Evolutionary conservation across 345 rosid species (phyloP).

Genomic region (Clausena lansium): DNA sequence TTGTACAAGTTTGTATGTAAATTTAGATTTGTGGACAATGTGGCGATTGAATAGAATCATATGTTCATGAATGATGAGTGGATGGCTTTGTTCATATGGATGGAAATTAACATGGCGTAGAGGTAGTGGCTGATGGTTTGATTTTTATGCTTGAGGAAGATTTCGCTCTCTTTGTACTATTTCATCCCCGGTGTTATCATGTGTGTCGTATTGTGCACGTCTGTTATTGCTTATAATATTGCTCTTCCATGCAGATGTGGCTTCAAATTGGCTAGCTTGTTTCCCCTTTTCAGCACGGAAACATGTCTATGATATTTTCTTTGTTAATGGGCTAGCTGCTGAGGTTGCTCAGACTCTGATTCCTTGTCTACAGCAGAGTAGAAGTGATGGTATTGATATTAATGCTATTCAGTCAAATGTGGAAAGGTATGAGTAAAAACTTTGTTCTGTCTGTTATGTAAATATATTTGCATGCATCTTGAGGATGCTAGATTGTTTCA

Average conservation of each 20-base stretch:
- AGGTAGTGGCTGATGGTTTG: background rate
- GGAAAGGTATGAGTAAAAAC: slow-evolving; percentile 53
- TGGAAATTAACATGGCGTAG: background rate
- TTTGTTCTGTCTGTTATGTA: background rate
- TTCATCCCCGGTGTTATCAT: background rate
- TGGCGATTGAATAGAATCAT: background rate
- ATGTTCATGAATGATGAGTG: background rate
- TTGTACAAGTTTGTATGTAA: background rate
- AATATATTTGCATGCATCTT: background rate
- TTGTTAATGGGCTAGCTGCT: slow-evolving; percentile 55
- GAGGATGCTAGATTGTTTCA: background rate
- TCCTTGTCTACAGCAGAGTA: slow-evolving; percentile 51
- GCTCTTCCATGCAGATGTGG: slow-evolving; percentile 59
- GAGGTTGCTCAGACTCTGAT: slow-evolving; percentile 83
- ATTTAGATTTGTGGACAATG: background rate
- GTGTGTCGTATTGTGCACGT: background rate
- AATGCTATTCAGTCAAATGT: slow-evolving; percentile 53
- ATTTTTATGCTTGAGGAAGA: background rate
- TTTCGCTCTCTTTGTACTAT: background rate
- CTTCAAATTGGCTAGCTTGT: slow-evolving; percentile 88
- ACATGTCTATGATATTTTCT: slow-evolving; percentile 77
- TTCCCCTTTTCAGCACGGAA: slow-evolving; percentile 73
- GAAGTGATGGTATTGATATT: slow-evolving; percentile 33
- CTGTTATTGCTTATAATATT: slow-evolving; percentile 13
- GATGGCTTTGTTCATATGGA: background rate